Conservation (phyloP, 257 asterid genomes). For the Jasminum sambac region DNA sequence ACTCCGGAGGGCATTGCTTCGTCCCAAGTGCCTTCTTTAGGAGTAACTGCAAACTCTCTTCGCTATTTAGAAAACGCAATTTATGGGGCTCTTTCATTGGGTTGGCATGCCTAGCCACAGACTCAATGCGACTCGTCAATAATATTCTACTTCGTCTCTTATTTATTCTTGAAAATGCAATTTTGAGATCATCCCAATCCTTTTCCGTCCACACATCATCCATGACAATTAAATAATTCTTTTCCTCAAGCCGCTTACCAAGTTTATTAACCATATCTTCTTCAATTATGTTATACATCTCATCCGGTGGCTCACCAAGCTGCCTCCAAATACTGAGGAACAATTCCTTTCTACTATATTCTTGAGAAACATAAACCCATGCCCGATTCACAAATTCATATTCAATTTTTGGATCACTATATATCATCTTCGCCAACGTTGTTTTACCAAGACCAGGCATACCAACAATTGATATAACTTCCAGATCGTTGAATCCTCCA, state of each 20-base stretch:
- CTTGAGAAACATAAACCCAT: slow-evolving; percentile 38
- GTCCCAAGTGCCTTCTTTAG: slow-evolving; percentile 33
- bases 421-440: slow-evolving; percentile 36
- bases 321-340: not conserved
- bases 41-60: slow-evolving; percentile 42
- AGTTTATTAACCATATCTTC: slow-evolving; percentile 17
- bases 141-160: slow-evolving; percentile 32
- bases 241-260: not conserved
- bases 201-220: slow-evolving; percentile 39
- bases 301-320: slow-evolving; percentile 13
- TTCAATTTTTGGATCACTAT: slow-evolving; percentile 16
- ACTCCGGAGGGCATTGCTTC: slow-evolving; percentile 22
- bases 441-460: no score
- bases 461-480: no score
- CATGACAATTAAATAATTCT: slow-evolving; percentile 35
- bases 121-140: slow-evolving; percentile 31
- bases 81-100: not conserved
- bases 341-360: slow-evolving; percentile 15
- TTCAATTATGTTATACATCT: slow-evolving; percentile 12
- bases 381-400: slow-evolving; percentile 27
- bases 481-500: not conserved
- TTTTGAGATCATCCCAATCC: slow-evolving; percentile 25
- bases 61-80: slow-evolving; percentile 28
- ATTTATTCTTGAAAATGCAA: slow-evolving; percentile 29
- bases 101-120: slow-evolving; percentile 33